Evolutionary conservation across 2,329 filamentous ascomycete species (phyloP), one percentile per base, ranked within the genome.

Genomic region (Daldinia eschscholtzii): DNA sequence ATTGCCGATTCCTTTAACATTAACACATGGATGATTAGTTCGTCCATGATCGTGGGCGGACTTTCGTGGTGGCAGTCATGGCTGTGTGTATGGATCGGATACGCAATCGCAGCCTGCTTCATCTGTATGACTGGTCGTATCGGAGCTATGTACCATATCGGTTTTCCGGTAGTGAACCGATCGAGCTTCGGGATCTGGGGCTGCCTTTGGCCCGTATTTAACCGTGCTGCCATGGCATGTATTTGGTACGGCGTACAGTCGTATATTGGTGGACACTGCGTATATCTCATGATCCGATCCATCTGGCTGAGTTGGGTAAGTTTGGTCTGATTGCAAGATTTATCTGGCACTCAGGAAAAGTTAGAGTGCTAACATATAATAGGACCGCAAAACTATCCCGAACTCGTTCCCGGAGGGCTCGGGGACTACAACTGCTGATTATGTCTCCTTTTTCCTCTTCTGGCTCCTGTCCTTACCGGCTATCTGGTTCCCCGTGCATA

Each of bases 1-100:
- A 87, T 96, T 75, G 91, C 92, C 33, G 92, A 95, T 80, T 92
- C 89, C 0, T 93, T 94, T 83, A 95, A 95, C 79, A 93, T 96
- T 78, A 96, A 95, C 80, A 96, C 93, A 1, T 97, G 93, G 94
- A 97, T 97, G 93, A 96, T 97, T 70, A 92, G 92, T 0, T 93
- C 92, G 1, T 90, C 92, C 41, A 94, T 93, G 88, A 93, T 97
- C 37, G 87, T 91, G 1, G 84, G 82, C 55, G 93, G 93, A 12
- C 84, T 97, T 23, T 93, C 92, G 6, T 97, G 93, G 93, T 97
- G 93, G 93, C 93, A 97, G 81, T 91, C 92, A 2, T 93, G 92
- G 91, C 82, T 93, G n/a, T 94, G 92, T 76, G 92, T 97, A 48
- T 95, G 93, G 91, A 82, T 94, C 30, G 94, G 94, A 61, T 97